Percentiles rank a stretch among this genome's conserved stretches.
Evolutionary conservation across 1,284 basidiomycete species (phyloP).

Genomic region (Amylostereum chailletii): DNA sequence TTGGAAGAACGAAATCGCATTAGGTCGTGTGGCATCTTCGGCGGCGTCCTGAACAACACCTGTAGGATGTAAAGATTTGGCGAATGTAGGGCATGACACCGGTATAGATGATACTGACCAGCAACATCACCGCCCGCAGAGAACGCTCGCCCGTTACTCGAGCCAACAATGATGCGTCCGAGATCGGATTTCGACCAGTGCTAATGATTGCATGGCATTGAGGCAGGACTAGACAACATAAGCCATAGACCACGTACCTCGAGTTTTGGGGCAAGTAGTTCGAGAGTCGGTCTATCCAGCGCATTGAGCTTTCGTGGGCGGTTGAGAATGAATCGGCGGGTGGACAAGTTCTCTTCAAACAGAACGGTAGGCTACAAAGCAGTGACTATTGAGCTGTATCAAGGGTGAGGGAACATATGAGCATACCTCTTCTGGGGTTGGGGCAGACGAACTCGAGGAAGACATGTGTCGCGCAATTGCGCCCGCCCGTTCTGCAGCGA

Average conservation of each 20-base stretch:
- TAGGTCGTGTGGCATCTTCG: conserved; percentile 40
- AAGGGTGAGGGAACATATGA: not conserved
- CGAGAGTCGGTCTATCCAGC: conserved; percentile 79
- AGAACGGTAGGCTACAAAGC: conserved; percentile 44
- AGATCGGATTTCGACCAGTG: conserved; percentile 74
- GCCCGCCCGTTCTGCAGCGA: conserved; percentile 38
- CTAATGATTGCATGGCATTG: conserved; percentile 28
- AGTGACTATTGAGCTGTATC: conserved; percentile 1
- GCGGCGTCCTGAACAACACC: conserved; percentile 48
- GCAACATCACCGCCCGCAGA: conserved; percentile 95
- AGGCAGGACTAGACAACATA: not conserved
- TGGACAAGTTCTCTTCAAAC: conserved; percentile 57
- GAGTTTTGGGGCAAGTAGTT: conserved; percentile 62
- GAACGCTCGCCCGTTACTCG: conserved; percentile 76
- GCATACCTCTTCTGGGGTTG: conserved; percentile 1
- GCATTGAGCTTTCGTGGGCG: conserved; percentile 83
- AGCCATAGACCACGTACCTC: conserved; percentile 39
- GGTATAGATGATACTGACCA: conserved; percentile 38
- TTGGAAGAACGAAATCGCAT: conserved; percentile 82
- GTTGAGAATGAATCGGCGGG: conserved; percentile 75
- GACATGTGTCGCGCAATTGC: conserved; percentile 57
- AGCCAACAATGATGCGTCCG: conserved; percentile 71
- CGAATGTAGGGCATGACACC: not conserved
- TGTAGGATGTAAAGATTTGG: conserved; percentile 17
- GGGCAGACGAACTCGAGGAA: conserved; percentile 22